These are phyloP conservation scores for Candida broadrunensis DNA, from an alignment of 805 yeast species.

Conservation along the genomic window DNA sequence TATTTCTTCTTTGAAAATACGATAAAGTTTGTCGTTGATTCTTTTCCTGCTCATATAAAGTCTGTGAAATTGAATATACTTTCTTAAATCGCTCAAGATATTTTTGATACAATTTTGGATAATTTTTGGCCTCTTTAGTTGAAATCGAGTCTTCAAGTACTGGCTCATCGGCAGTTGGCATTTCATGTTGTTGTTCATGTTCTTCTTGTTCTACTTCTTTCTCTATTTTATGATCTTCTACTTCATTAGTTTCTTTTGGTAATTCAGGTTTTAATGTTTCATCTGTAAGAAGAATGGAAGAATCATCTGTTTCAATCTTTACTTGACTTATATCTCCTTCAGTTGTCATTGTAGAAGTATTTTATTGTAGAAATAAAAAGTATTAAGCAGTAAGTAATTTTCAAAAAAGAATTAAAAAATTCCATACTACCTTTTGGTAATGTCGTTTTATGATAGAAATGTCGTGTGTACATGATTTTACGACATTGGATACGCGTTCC, in stretches of 20 bases:
- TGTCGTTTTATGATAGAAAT: too few species aligned
- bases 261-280: background rate
- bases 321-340: too few species aligned
- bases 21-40: slow-evolving; percentile 32
- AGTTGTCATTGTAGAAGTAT: too few species aligned
- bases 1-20: slow-evolving; percentile 33
- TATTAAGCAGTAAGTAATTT: too few species aligned
- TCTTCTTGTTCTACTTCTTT: slow-evolving; percentile 5
- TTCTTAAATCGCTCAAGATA: slow-evolving; percentile 23
- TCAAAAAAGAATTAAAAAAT: too few species aligned
- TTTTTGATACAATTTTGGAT: slow-evolving; percentile 22
- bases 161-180: background rate
- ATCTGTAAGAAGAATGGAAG: background rate
- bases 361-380: too few species aligned
- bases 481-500: too few species aligned
- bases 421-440: too few species aligned
- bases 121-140: slow-evolving; percentile 13
- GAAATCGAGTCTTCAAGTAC: background rate
- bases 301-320: background rate
- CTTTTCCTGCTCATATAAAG: slow-evolving; percentile 28
- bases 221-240: background rate
- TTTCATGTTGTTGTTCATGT: slow-evolving; percentile 2
- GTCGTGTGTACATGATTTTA: too few species aligned
- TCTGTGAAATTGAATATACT: slow-evolving; percentile 19
- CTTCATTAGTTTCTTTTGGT: slow-evolving; percentile 3